Evolutionary conservation across 2,329 filamentous ascomycete genomes (phyloP), one percentile per base, ranked within the genome.

Genomic region (Bipolaris cookei): DNA sequence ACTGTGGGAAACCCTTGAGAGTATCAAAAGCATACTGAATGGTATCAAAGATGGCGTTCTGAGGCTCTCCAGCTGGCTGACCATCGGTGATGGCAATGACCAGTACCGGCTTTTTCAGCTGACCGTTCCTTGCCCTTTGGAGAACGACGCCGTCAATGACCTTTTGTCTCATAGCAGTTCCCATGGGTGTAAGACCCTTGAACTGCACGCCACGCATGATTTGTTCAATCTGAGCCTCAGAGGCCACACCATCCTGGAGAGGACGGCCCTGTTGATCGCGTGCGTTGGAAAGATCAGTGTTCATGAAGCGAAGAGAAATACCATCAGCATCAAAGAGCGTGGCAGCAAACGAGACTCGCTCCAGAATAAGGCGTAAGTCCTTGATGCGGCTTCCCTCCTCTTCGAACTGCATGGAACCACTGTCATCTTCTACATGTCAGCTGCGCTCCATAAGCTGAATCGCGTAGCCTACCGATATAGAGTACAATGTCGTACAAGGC

Each of bases 291-390:
- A 76, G 64, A 78, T 81, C 78, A 11, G 83, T 84, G 77, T 90
- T 90, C 87, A 90, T 89, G 80, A 89, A 90, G 43, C 87, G 86
- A 37, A 90, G 77, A 25, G 84, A 84, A 60, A 90, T 87, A 39
- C 87, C 88, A 66, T 90, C 87, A 32, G 86, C 80, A 62, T 90
- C 87, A 67, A 90, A 90, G n/a, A 89, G 81, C 2, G 86, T 86
- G 3, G 87, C 85, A 6, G 86, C 86, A 56, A 83, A 87, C 18
- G 86, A 83, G 50, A 88, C 86, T 48, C 85, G 83, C 46, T 83
- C 80, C 61, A 90, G 74, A 65, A 89, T 88, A 64, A 88, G 79
- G 69, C 83, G 83, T 63, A 90, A 77, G 64, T 90, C 87, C 61
- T 87, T 83, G 76, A 89, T 88, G 58, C 88, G 85, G 66, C 86